These are phyloP conservation scores for Porogramme epimiltina DNA, from an alignment of 1,284 basidiomycete species.

Conservation along the genomic window DNA sequence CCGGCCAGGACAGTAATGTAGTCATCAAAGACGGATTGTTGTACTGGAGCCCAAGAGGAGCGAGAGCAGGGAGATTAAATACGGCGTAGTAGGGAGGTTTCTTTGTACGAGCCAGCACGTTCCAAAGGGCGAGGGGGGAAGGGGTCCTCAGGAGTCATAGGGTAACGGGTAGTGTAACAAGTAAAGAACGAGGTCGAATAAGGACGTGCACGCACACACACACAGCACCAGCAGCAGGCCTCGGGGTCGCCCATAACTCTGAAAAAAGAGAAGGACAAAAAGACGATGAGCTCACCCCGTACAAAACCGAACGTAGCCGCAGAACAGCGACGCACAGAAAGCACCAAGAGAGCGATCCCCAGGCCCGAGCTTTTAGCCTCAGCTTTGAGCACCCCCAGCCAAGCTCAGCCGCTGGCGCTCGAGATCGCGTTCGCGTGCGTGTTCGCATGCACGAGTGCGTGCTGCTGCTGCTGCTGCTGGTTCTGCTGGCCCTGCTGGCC, in stretches of 20 bases:
- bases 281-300: background rate
- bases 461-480: background rate
- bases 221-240: background rate
- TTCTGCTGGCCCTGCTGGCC: background rate
- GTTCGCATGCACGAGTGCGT: background rate
- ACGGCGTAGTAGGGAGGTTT: too few relatives aligned
- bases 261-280: slow-evolving; percentile 1
- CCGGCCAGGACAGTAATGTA: background rate
- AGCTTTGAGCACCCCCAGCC: background rate
- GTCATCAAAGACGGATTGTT: too few relatives aligned
- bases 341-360: slow-evolving; percentile 3
- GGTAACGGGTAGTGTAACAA: slow-evolving; percentile 2
- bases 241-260: background rate
- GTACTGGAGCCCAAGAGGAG: too few relatives aligned
- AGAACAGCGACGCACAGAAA: slow-evolving; percentile 2
- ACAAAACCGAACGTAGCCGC: background rate
- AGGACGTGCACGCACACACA: background rate
- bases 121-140: too few relatives aligned
- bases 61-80: too few relatives aligned
- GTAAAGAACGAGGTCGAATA: background rate
- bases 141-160: too few relatives aligned
- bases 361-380: slow-evolving; percentile 1
- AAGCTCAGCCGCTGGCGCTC: background rate
- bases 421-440: background rate
- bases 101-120: too few relatives aligned